These are phyloP conservation scores for Lentinula lateritia DNA, from an alignment of 768 basidiomycete species.

Conservation along the genomic window DNA sequence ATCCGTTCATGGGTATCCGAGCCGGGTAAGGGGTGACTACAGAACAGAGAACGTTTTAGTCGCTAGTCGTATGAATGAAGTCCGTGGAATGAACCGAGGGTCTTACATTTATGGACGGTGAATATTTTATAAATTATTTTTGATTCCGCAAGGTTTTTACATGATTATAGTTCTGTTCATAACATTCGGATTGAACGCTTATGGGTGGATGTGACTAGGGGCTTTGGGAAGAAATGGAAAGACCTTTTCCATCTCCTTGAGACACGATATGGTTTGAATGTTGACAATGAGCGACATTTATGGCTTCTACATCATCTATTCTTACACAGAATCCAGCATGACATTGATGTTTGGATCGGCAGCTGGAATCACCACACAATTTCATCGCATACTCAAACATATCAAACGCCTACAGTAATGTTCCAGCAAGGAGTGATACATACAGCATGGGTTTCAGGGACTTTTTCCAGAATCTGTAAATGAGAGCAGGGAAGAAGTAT, in stretches of 20 bases:
- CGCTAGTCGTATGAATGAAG: background rate
- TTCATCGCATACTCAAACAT: too few species aligned
- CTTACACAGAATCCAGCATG: background rate
- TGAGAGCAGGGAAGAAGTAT: too few species aligned
- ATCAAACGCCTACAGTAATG: too few species aligned
- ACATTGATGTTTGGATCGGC: too few species aligned
- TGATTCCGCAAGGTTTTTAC: background rate
- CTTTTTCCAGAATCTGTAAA: too few species aligned
- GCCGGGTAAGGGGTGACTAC: slow-evolving; percentile 10
- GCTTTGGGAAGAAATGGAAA: slow-evolving; percentile 1
- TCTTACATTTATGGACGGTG: slow-evolving; percentile 14
- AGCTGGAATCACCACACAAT: too few species aligned
- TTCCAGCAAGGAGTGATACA: too few species aligned
- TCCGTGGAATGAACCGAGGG: background rate
- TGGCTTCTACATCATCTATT: slow-evolving; percentile 1
- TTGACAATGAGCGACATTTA: background rate
- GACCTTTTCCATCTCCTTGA: background rate
- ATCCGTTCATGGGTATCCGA: slow-evolving; percentile 14
- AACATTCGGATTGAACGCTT: slow-evolving; percentile 5
- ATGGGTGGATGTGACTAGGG: background rate
- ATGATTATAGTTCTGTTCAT: slow-evolving; percentile 8
- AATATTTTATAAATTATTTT: background rate
- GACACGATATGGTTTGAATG: background rate
- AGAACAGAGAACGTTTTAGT: slow-evolving; percentile 9
- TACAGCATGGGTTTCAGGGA: too few species aligned